Conservation (phyloP, 2,329 filamentous ascomycete genomes). For the Trichoderma sp. region DNA sequence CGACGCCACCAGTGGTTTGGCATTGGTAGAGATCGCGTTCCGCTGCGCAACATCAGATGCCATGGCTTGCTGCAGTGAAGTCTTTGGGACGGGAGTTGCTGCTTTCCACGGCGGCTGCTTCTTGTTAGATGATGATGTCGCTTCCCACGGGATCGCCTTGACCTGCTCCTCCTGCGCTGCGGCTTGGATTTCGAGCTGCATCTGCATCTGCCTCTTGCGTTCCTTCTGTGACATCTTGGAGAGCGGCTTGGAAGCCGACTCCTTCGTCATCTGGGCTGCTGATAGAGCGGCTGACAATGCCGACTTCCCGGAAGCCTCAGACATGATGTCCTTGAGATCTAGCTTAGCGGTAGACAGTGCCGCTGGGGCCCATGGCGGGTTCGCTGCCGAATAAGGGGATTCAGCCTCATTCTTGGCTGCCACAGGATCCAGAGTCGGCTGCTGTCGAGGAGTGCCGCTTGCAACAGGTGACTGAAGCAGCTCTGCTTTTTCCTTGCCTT, state of each 20-base stretch:
- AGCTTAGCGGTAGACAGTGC: conserved; percentile 63
- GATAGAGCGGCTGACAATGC: conserved; percentile 58
- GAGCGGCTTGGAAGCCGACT: conserved; percentile 44
- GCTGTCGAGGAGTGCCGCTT: conserved; percentile 28
- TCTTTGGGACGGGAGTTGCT: conserved; percentile 51
- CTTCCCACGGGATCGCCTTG: conserved; percentile 50
- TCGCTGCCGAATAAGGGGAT: conserved; percentile 30
- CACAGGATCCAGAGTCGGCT: not conserved
- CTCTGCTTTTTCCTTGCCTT: conserved; percentile 34
- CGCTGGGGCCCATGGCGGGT: conserved; percentile 54
- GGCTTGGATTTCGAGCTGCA: conserved; percentile 55
- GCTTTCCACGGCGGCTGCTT: conserved; percentile 68
- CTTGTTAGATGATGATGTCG: conserved; percentile 42
- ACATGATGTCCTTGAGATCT: conserved; percentile 77
- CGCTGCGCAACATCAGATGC: conserved; percentile 37
- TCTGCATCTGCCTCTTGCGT: conserved; percentile 78
- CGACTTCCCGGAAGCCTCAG: conserved; percentile 55
- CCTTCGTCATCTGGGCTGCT: conserved; percentile 49
- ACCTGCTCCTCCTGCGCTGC: conserved; percentile 41
- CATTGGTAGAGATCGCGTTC: conserved; percentile 37
- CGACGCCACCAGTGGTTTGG: conserved; percentile 49
- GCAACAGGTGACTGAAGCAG: conserved; percentile 27
- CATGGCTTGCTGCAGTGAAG: conserved; percentile 54
- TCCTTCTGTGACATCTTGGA: conserved; percentile 87
- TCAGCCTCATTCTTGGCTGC: not conserved